Evolutionary conservation across 2,329 filamentous ascomycete genomes (phyloP), one percentile per base, ranked within the genome.

Genomic region (Hymenoscyphus salicellus): DNA sequence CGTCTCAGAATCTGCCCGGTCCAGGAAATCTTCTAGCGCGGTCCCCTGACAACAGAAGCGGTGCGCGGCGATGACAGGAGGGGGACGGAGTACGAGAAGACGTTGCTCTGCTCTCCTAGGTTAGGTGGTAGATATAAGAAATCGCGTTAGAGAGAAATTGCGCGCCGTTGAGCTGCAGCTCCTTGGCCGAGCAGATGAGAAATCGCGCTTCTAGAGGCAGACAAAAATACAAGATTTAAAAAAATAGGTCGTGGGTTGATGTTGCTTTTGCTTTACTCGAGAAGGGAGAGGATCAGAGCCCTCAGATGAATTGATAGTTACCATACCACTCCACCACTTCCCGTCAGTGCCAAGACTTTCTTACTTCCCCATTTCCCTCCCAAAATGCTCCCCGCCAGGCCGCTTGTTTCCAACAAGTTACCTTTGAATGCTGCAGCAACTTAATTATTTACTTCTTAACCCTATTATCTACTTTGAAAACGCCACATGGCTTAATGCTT

Each of bases 381-480:
- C 23, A 14, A n/a, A 23, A 52, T 52, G 46, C 46, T 26, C 46
- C 46, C n/a, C 20, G 23, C 20, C 46, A 52, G 46, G 46, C n/a
- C n/a, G n/a, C n/a, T 52, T 52, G 46, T 20, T 23, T 28, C 46
- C 46, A 52, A 14, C 20, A 52, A 23, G 4, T 3, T 26, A 52
- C 46, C 26, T 32, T 20, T 55, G 30, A 20, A 55, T 41, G 41
- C 30, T 41, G 60, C 60, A 26, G 14, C 30, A 46, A 56, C 23
- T 52, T 10, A 23, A 52, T 43, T 43, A 43, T 62, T 62, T 62
- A 62, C 60, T 58, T 52, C 38, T 38, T 30, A 46, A 23, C 49
- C 52, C 60, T 58, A 62, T 36, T 62, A 62, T 62, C 60, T 62
- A 62, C 60, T 62, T 43, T 23, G 55, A 62, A 62, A 38, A 26